phyloP scores from a whole-genome alignment of 805 yeast genomes.

The Saturnispora gosingensis region DNA sequence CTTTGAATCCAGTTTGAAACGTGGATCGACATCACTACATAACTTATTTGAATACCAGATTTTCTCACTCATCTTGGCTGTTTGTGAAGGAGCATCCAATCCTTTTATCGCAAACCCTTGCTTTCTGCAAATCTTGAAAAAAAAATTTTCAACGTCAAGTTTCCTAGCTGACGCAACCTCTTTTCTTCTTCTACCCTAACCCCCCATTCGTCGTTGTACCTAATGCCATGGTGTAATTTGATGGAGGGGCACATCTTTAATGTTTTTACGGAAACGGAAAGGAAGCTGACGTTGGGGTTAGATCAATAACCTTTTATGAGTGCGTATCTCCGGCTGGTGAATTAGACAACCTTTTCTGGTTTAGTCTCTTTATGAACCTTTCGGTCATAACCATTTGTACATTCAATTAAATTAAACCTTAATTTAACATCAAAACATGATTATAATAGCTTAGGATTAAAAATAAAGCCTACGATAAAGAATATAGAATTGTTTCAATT shows the following conservation, averaged over 20 bases:
- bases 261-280: background rate
- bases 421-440: background rate
- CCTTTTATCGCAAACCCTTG: background rate
- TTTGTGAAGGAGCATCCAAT: background rate
- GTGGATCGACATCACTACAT: background rate
- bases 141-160: background rate
- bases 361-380: constrained; percentile 1
- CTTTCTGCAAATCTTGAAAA: background rate
- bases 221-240: constrained; percentile 1
- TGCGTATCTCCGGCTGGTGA: constrained; percentile 8
- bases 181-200: background rate
- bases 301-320: constrained; percentile 3
- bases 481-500: constrained; percentile 24
- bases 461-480: background rate
- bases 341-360: background rate
- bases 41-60: background rate
- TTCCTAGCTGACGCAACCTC: too few relatives aligned
- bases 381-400: constrained; percentile 10
- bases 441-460: background rate
- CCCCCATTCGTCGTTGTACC: constrained; percentile 3
- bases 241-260: constrained; percentile 1
- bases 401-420: background rate
- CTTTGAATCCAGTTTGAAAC: too few relatives aligned
- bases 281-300: background rate
- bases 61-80: background rate